Evolutionary conservation across 164 flowering plant species (phyloP), one percentile per base, ranked within the genome.

Genomic region (Vitis labrusca): DNA sequence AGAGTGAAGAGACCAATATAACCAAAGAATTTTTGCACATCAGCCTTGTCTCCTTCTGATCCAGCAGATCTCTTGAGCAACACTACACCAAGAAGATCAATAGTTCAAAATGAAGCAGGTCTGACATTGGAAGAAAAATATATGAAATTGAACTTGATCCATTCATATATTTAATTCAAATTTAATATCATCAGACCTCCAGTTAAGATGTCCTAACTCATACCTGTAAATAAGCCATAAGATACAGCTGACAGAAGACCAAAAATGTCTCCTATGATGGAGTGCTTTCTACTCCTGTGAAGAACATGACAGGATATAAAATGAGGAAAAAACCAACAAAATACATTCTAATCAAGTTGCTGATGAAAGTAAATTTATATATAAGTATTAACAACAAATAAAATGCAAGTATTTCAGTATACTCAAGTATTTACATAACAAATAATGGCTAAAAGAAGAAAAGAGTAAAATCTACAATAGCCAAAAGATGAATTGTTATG

Each of bases 11-110:
- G 77, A 52, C 93, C 91, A 19, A 87, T 79, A 71, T 80, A 89
- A 53, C 91, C 93, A 52, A 87, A 87, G 64, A 82, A 71, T 73
- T 83, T 89, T 55, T 85, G 88, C 64, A 87, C 81, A 67, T 87
- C 93, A 61, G 81, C 77, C 70, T 83, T 87, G 53, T 83, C 84
- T 66, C 82, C 89, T 77, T 79, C 87, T 49, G 83, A 77, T 16
- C 91, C 91, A 69, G 85, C 70, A 53, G 57, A 75, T 71, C 80
- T 87, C 74, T 86, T 86, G 19, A 89, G 85, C 53, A 86, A 75
- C 30, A 89, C 93, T 87, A 78, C 79, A 79, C 17, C 15, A 73
- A 55, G 60, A 37, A 63, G 9, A 67, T 50, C 59, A 27, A 16
- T 48, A 54, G 30, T 23, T 67, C 12, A 30, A 9, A 37, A 37